Base-by-base conservation (phyloP, 73 alveolate species). In the Blepharisma japonicum region DNA sequence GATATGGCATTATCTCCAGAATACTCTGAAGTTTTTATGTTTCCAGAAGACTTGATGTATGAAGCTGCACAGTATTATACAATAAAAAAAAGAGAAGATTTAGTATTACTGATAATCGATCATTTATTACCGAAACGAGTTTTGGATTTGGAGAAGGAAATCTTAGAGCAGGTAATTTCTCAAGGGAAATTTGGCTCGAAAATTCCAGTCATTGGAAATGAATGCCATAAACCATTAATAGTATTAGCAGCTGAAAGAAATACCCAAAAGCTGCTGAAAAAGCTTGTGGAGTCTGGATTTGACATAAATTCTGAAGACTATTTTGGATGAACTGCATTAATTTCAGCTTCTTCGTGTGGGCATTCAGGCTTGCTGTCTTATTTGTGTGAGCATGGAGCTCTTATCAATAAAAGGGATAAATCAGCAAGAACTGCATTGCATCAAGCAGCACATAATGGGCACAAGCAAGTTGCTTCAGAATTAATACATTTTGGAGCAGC, bases 1-100 rank as follows among this genome's bases (percentile, higher is more conserved):
- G 46, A 61, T 14, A 14, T 61, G 74, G 74, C 23, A 14, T 61
- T 61, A 61, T 14, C 47, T 61, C 49, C 38, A 20, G 74, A 61
- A 9, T 9, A 61, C 23, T 14, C 14, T 14, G 38, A 14, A 25
- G 23, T 20, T 14, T 18, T 61, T 11, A 25, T 39, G 18, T 61
- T 61, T 25, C 74, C 74, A 1, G 47, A 61, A 25, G 74, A 61
- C 14, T 2, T 61, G 48, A 8, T 61, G 39, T 61, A 61, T 61
- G 74, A 61, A 61, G 74, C 74, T 25, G 74, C 74, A 14, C 74
- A 61, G 74, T 61, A 1, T 61, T 61, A 61, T 61, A 61, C 5
- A 14, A 20, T 11, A 20, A 61, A 61, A 61, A 25, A 25, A 20
- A 14, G 11, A 14, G 46, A 8, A 14, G 74, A 61, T 14, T 39